Evolutionary conservation across 2,329 filamentous ascomycete genomes (phyloP).

Genomic region (Helicocarpus griseus): DNA sequence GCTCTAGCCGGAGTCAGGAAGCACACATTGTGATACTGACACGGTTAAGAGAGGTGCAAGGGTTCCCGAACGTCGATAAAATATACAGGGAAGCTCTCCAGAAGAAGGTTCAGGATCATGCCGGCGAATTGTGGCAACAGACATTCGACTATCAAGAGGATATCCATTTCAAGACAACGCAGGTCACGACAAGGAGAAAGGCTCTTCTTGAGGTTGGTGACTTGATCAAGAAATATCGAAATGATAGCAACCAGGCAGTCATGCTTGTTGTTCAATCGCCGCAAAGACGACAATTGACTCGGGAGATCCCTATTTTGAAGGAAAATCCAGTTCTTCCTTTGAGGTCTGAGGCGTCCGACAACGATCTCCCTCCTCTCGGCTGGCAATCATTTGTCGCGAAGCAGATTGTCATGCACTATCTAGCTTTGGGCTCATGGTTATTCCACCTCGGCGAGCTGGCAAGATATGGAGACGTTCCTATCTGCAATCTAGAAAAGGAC

Average conservation of each 20-base stretch:
- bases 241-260: constrained; percentile 68
- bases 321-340: constrained; percentile 78
- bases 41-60: constrained; percentile 67
- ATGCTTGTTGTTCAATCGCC: constrained; percentile 88
- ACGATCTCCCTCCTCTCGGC: constrained; percentile 77
- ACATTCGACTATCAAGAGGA: constrained; percentile 81
- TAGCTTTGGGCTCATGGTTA: constrained; percentile 89
- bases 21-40: constrained; percentile 86
- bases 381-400: constrained; percentile 89
- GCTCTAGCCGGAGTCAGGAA: constrained; percentile 70
- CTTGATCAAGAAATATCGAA: constrained; percentile 78
- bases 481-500: constrained; percentile 91
- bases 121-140: constrained; percentile 64
- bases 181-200: constrained; percentile 83
- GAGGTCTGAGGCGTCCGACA: constrained; percentile 72
- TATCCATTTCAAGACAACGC: constrained; percentile 73
- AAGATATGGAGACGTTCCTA: constrained; percentile 82
- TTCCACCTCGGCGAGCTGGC: constrained; percentile 78
- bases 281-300: constrained; percentile 66
- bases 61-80: constrained; percentile 80
- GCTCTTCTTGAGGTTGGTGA: constrained; percentile 82
- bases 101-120: constrained; percentile 50
- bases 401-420: constrained; percentile 76
- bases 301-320: constrained; percentile 73
- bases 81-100: constrained; percentile 72